These are phyloP conservation scores for Umbilicus rupestris DNA, from an alignment of 164 flowering plant genomes.

Conservation along the genomic window DNA sequence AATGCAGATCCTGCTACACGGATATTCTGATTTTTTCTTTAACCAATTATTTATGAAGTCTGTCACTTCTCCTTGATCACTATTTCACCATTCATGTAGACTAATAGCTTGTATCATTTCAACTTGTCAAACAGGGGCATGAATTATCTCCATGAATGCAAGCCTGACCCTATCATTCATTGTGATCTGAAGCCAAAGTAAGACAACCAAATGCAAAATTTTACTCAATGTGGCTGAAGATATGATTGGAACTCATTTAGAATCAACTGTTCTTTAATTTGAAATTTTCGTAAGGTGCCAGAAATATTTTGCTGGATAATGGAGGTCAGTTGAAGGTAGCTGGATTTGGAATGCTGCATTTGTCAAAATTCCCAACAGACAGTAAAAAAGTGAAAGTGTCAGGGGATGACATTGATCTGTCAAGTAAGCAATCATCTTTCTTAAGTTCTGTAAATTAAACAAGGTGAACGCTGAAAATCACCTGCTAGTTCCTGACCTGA, in stretches of 20 bases:
- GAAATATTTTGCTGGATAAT: constrained; percentile 98
- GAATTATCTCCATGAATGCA: constrained; percentile 98
- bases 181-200: constrained; percentile 97
- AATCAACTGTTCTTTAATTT: constrained; percentile 54
- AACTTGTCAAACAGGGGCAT: constrained; percentile 60
- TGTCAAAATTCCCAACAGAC: constrained; percentile 61
- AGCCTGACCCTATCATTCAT: constrained; percentile 88
- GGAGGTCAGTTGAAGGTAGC: constrained; percentile 86
- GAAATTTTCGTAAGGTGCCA: constrained; percentile 96
- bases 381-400: constrained; percentile 50
- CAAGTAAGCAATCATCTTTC: constrained; percentile 46
- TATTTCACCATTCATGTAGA: background rate
- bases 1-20: background rate
- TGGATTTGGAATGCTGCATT: constrained; percentile 71
- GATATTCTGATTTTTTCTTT: background rate
- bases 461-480: background rate
- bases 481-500: background rate
- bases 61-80: background rate
- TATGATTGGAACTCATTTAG: constrained; percentile 12
- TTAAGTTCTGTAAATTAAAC: background rate
- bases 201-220: constrained; percentile 47
- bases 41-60: background rate
- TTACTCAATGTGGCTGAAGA: constrained; percentile 12
- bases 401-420: constrained; percentile 26
- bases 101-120: constrained; percentile 10